Conservation (phyloP, 371 early-diverging fungal species). For the Batrachochytrium dendrobatidis region DNA sequence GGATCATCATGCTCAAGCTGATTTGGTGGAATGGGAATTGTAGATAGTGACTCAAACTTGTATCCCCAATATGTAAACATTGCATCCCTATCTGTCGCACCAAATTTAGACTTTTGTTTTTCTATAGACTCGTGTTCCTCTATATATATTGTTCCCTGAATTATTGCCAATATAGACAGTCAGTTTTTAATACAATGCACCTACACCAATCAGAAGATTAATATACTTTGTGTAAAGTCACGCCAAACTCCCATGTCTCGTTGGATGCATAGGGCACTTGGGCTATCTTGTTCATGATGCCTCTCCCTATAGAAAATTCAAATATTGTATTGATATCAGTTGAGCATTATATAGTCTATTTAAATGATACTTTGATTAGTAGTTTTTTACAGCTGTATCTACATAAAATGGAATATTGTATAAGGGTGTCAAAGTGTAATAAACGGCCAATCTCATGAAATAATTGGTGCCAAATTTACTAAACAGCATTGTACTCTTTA, state of each 20-base stretch:
- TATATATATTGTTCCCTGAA: constrained; percentile 59
- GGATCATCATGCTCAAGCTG: constrained; percentile 4
- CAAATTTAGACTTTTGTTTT: constrained; percentile 30
- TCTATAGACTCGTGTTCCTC: constrained; percentile 62
- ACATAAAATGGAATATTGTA: too few relatives aligned
- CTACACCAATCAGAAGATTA: neutral
- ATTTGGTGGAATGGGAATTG: constrained; percentile 24
- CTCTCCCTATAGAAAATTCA: constrained; percentile 59
- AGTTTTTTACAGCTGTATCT: too few relatives aligned
- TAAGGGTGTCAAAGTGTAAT: too few relatives aligned
- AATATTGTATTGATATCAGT: constrained; percentile 5
- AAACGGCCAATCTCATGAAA: too few relatives aligned
- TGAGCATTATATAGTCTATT: neutral
- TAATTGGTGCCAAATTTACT: too few relatives aligned
- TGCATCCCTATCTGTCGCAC: constrained; percentile 48
- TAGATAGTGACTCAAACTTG: constrained; percentile 37
- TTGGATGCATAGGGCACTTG: constrained; percentile 66
- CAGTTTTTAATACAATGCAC: neutral
- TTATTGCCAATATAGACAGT: neutral
- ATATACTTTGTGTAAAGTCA: constrained; percentile 56
- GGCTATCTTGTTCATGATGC: constrained; percentile 80
- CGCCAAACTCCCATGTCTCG: constrained; percentile 75
- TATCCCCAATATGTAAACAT: constrained; percentile 54
- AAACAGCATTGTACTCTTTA: too few relatives aligned
- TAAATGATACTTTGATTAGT: too few relatives aligned